Conservation (phyloP, 2,329 filamentous ascomycete species). For the Fusarium goolgardi region DNA sequence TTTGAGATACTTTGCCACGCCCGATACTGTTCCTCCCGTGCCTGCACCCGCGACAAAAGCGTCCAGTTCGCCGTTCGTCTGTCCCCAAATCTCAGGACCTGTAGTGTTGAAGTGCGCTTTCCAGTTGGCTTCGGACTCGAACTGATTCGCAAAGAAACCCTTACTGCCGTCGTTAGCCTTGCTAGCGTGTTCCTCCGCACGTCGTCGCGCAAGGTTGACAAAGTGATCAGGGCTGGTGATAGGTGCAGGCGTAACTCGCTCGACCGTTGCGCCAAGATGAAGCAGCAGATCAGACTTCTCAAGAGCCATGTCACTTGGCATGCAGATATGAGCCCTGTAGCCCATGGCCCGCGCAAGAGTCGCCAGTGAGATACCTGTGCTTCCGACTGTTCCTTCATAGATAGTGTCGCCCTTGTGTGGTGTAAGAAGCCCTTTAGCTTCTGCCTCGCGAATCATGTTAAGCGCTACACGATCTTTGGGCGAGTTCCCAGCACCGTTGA, state of each 20-base stretch:
- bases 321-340: conserved; percentile 95
- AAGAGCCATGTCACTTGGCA: conserved; percentile 89
- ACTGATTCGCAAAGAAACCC: conserved; percentile 96
- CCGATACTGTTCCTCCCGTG: conserved; percentile 92
- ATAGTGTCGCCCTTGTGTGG: conserved; percentile 91
- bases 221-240: conserved; percentile 96
- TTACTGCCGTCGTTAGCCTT: conserved; percentile 68
- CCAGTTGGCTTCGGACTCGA: conserved; percentile 92
- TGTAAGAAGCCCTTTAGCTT: conserved; percentile 78
- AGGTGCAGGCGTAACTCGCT: conserved; percentile 88
- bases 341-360: conserved; percentile 88
- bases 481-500: conserved; percentile 93
- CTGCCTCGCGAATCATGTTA: conserved; percentile 86
- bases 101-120: conserved; percentile 83
- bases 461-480: conserved; percentile 96
- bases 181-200: conserved; percentile 79
- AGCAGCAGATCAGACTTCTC: conserved; percentile 92
- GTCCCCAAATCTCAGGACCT: conserved; percentile 87
- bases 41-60: conserved; percentile 95
- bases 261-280: conserved; percentile 91
- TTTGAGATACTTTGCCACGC: conserved; percentile 86
- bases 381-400: conserved; percentile 97
- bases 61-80: conserved; percentile 79
- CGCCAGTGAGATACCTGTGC: conserved; percentile 94
- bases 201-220: conserved; percentile 86